Base-by-base conservation (phyloP, 805 yeast species). In the Candida patagonica region DNA sequence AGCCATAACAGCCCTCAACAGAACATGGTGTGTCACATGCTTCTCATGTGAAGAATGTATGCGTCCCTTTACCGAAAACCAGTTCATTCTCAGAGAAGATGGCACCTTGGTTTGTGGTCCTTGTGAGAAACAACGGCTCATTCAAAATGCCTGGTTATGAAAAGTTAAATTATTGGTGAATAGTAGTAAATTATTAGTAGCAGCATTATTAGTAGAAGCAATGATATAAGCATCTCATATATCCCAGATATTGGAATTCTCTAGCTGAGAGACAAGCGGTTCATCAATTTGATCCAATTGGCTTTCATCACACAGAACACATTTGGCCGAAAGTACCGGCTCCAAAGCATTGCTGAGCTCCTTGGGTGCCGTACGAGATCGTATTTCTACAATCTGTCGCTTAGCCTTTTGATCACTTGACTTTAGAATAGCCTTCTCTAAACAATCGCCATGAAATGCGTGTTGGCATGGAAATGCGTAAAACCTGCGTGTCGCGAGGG, bases 401-500 rank as follows among this genome's bases (percentile, higher is more conserved):
- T 79, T 78, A 38, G 79, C 68, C 29, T 75, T 68, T 55, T 78
- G 79, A 48, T 85, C 86, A 32, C 76, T 77, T 23, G 80, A 76
- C 26, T 67, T 65, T 38, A 80, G 54, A 25, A 81, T 73, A 27
- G 64, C 64, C 42, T 73, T 71, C 5, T 81, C 73, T n/a, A 86
- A 59, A 62, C 98, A 92, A 55, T 87, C 95, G 38, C 78, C 78
- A 55, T 92, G 97, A 61, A 84, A 82, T 4, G 84, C 75, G 57
- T 92, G 98, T 42, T 74, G 80, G 56, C 98, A 92, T 0, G 96
- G 96, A 54, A 85, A 92, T 4, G 78, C 75, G 40, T 79, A 70
- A 50, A 87, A 87, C 54, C 76, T 81, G 42, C 86, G 72, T 3
- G 78, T 73, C 2, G 85, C 70, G 33, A 89, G 63, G 6, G 92